Conservation (phyloP, 2,329 filamentous ascomycete species). For the Bretziella fagacearum region DNA sequence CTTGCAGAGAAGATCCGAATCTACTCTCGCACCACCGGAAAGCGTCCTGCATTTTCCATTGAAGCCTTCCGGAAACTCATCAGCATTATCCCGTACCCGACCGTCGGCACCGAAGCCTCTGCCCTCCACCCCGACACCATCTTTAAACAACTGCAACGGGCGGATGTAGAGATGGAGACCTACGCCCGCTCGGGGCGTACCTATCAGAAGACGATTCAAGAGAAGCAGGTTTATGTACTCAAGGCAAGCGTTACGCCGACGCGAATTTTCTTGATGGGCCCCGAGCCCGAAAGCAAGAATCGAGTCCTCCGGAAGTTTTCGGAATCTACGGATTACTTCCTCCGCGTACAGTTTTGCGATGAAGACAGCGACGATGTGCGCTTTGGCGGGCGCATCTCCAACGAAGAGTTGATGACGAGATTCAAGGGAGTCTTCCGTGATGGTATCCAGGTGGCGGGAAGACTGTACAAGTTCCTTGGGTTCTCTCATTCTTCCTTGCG, state of each 20-base stretch:
- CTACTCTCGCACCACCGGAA: conserved; percentile 12
- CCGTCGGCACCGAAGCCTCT: conserved; percentile 30
- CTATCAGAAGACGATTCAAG: conserved; percentile 15
- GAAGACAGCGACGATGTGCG: conserved; percentile 50
- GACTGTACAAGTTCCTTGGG: conserved; percentile 49
- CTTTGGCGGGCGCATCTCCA: conserved; percentile 25
- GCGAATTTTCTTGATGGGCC: conserved; percentile 38
- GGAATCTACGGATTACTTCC: conserved; percentile 42
- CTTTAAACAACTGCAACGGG: conserved; percentile 20
- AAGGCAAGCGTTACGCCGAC: conserved; percentile 40
- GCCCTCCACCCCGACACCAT: conserved; percentile 27
- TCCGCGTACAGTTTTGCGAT: conserved; percentile 57
- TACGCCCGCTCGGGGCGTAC: conserved; percentile 9
- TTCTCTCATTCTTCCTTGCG: conserved; percentile 68
- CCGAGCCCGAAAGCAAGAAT: conserved; percentile 51
- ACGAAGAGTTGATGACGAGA: conserved; percentile 35
- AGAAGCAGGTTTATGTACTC: conserved; percentile 9
- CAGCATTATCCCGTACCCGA: conserved; percentile 35
- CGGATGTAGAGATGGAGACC: conserved; percentile 6
- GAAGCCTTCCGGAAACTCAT: conserved; percentile 37
- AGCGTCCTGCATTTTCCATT: conserved; percentile 28
- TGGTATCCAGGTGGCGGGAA: conserved; percentile 47
- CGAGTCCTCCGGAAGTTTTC: conserved; percentile 51
- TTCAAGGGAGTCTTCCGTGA: conserved; percentile 42
- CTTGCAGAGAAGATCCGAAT: conserved; percentile 29